These are phyloP conservation scores for Stereum hirsutum DNA, from an alignment of 1,284 basidiomycete genomes.

Conservation along the genomic window DNA sequence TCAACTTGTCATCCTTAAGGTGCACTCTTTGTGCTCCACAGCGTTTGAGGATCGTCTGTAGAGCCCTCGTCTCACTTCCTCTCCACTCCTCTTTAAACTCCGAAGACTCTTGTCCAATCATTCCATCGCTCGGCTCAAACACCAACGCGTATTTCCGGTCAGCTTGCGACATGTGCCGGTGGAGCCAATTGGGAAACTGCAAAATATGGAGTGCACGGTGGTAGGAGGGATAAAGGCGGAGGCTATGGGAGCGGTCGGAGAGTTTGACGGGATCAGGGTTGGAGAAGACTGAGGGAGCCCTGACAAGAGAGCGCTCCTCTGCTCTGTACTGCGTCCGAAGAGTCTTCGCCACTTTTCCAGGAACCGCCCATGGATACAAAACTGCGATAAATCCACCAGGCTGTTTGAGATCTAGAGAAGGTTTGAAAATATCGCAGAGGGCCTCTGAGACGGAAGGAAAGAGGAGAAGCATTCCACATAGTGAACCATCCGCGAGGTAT, in stretches of 20 bases:
- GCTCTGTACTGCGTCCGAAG: constrained; percentile 9
- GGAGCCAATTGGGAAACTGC: constrained; percentile 32
- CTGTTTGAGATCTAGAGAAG: constrained; percentile 17
- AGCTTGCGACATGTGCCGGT: constrained; percentile 28
- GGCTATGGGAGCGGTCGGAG: constrained; percentile 4
- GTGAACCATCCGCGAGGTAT: constrained; percentile 10
- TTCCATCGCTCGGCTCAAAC: constrained; percentile 19
- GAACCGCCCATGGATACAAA: constrained; percentile 37
- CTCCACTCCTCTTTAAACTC: constrained; percentile 4
- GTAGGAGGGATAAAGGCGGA: constrained; percentile 18
- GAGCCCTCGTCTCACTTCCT: constrained; percentile 39
- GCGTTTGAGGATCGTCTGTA: constrained; percentile 34
- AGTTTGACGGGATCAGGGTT: constrained; percentile 4
- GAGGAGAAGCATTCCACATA: constrained; percentile 34
- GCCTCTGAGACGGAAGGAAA: constrained; percentile 17
- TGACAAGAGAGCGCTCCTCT: constrained; percentile 1
- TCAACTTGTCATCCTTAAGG: constrained; percentile 28
- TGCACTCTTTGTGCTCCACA: constrained; percentile 28
- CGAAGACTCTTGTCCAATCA: constrained; percentile 12
- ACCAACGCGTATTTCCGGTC: constrained; percentile 30
- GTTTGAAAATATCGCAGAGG: constrained; percentile 19
- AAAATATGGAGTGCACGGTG: constrained; percentile 36
- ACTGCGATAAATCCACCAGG: constrained; percentile 27
- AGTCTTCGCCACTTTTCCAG: constrained; percentile 14
- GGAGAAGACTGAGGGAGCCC: neutral